These are phyloP conservation scores for Dictyostelium citrinum DNA, from an alignment of 78 protist genomes.

Conservation along the genomic window DNA sequence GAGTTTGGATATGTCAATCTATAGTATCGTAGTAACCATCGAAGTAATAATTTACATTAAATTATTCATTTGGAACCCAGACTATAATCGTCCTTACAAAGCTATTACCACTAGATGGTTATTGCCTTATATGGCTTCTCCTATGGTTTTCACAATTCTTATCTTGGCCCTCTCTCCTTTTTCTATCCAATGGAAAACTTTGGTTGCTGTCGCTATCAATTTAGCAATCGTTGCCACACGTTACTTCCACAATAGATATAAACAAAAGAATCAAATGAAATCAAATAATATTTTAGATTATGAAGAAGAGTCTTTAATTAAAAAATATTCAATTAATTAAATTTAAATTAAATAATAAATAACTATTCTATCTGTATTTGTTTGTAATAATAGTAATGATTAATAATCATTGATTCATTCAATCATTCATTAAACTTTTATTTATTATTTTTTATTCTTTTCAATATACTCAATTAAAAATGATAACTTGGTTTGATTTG, in stretches of 20 bases:
- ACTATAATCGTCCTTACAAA: conserved; percentile 21
- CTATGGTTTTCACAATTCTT: neutral
- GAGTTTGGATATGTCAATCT: conserved; percentile 56
- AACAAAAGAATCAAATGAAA: neutral
- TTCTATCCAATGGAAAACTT: conserved; percentile 6
- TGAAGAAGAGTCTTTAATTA: conserved; percentile 16
- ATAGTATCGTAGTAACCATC: conserved; percentile 12
- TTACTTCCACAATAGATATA: neutral
- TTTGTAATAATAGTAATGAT: too few relatives aligned
- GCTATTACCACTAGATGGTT: neutral
- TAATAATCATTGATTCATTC: too few relatives aligned
- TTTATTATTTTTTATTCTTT: neutral
- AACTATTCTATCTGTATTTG: too few relatives aligned
- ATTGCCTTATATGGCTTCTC: neutral
- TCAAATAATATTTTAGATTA: neutral
- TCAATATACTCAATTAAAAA: conserved; percentile 28
- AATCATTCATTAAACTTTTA: too few relatives aligned
- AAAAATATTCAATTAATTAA: conserved; percentile 15
- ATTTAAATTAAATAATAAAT: too few relatives aligned
- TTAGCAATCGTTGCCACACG: neutral
- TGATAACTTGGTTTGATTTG: conserved; percentile 30
- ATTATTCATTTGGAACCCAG: conserved; percentile 21
- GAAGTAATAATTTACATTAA: conserved; percentile 32
- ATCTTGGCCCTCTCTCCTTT: neutral
- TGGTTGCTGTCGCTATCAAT: neutral